Conservation (phyloP, 768 basidiomycete species). For the Agaricus blazei region DNA sequence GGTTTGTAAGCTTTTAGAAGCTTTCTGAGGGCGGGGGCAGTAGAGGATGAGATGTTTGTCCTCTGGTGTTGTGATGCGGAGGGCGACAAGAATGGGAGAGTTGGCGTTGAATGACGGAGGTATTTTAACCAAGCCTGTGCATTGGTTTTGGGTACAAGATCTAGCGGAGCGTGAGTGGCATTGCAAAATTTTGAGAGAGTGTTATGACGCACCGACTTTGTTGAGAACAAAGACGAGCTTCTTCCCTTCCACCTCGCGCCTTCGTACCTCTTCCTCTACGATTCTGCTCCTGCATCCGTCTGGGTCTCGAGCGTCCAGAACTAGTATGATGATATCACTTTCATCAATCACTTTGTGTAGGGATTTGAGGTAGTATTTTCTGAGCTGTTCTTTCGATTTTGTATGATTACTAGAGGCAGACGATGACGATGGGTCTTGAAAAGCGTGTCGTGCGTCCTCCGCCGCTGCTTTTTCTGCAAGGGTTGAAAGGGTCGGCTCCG, state of each 20-base stretch:
- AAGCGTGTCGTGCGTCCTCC: slow-evolving; percentile 15
- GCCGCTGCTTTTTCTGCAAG: slow-evolving; percentile 48
- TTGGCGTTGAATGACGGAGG: slow-evolving; percentile 89
- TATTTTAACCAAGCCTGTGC: slow-evolving; percentile 88
- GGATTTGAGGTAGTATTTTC: slow-evolving; percentile 70
- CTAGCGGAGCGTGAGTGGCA: slow-evolving; percentile 31
- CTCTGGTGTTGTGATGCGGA: slow-evolving; percentile 76
- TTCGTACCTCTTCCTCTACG: slow-evolving; percentile 90
- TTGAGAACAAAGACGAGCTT: slow-evolving; percentile 92
- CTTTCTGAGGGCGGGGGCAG: slow-evolving; percentile 71
- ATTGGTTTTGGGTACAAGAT: slow-evolving; percentile 84
- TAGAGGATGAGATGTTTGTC: slow-evolving; percentile 72
- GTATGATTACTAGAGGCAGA: slow-evolving; percentile 15
- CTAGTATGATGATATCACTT: slow-evolving; percentile 85
- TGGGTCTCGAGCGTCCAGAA: slow-evolving; percentile 92
- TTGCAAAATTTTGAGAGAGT: not conserved
- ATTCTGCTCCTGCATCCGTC: slow-evolving; percentile 88
- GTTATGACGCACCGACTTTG: slow-evolving; percentile 73
- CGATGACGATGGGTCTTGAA: slow-evolving; percentile 29
- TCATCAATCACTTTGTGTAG: slow-evolving; percentile 92
- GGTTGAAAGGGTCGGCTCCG: slow-evolving; percentile 64
- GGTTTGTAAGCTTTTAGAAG: slow-evolving; percentile 83
- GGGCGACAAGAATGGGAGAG: slow-evolving; percentile 83
- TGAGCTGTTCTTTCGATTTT: slow-evolving; percentile 66
- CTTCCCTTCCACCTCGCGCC: slow-evolving; percentile 85